Conservation (phyloP, 2,329 filamentous ascomycete genomes). For the Claviceps fusiformis region DNA sequence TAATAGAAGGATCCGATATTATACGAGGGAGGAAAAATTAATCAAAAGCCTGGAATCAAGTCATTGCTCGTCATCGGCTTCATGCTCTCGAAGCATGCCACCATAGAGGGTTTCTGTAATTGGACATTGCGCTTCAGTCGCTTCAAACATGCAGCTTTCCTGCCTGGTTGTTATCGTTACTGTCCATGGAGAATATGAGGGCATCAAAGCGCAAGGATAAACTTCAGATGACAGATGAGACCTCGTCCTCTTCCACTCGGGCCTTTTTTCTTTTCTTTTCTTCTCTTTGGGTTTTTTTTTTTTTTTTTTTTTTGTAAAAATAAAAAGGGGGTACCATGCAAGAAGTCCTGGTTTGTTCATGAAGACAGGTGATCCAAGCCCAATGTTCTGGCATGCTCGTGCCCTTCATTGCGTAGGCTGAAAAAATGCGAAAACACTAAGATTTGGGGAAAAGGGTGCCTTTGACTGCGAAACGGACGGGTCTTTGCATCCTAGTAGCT, state of each 20-base stretch:
- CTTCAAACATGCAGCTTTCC: not conserved
- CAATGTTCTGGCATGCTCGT: not conserved
- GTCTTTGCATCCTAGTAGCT: not conserved
- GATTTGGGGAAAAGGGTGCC: not conserved
- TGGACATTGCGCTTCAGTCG: not conserved
- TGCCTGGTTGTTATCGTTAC: not conserved
- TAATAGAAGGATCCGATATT: not conserved
- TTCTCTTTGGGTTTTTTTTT: too few species aligned
- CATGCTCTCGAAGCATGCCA: not conserved
- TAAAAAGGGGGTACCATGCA: not conserved
- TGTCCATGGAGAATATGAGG: not conserved
- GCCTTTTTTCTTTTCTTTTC: too few species aligned
- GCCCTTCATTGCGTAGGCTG: not conserved
- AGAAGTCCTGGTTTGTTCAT: not conserved
- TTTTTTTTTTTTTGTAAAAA: not conserved
- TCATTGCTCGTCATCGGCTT: not conserved
- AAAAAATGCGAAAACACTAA: not conserved
- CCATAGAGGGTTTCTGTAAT: not conserved
- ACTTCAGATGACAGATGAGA: slow-evolving; percentile 2
- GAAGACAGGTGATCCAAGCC: not conserved
- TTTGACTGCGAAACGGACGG: not conserved
- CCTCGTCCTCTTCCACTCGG: not conserved
- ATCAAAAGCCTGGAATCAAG: not conserved
- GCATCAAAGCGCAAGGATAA: not conserved
- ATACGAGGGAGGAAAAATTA: not conserved